Evolutionary conservation across 2,329 filamentous ascomycete genomes (phyloP), one percentile per base, ranked within the genome.

Genomic region (Neonectria magnoliae): DNA sequence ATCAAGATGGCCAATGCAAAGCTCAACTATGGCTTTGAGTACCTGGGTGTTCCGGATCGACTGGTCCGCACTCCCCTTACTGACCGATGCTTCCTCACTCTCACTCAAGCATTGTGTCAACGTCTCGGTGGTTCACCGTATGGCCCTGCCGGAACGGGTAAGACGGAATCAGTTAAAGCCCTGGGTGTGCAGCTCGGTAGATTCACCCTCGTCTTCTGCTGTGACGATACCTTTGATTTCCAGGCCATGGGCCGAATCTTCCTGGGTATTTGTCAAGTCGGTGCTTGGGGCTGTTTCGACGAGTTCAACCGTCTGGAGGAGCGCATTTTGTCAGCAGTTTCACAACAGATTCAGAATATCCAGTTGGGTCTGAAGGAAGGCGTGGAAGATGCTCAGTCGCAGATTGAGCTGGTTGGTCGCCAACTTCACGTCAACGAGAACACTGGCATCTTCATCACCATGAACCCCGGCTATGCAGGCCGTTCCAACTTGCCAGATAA

Each of bases 191-290:
- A 99, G 78, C 90, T 99, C 59, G 97, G 96, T 77, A 91, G 97
- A 65, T 99, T 99, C 79, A 99, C 97, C 2, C 88, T 99, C 27
- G 97, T 99, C 29, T 99, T 99, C 84, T 99, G 97, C 80, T 99
- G 96, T 83, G 96, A 99, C 77, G 96, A 99, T 80, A 99, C 96
- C 0, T 99, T 99, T 75, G 96, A 99, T 79, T 99, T 98, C 85
- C 96, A 99, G 76, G 96, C 96, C 55, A 99, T 99, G 96, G 97
- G 97, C 14, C 93, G 96, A 72, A 99, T 99, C 73, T 99, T 99
- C 87, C 86, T 99, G 38, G 96, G 96, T 86, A 97, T 99, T 67
- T 99, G 97, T 78, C 96, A 99, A 79, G 96, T 99, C 52, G 96
- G 96, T 78, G 96, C 96, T 5, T 99, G 96, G 96, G 97, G 97